Base-by-base conservation (phyloP, 306 rosid genomes). In the Ceratonia siliqua region DNA sequence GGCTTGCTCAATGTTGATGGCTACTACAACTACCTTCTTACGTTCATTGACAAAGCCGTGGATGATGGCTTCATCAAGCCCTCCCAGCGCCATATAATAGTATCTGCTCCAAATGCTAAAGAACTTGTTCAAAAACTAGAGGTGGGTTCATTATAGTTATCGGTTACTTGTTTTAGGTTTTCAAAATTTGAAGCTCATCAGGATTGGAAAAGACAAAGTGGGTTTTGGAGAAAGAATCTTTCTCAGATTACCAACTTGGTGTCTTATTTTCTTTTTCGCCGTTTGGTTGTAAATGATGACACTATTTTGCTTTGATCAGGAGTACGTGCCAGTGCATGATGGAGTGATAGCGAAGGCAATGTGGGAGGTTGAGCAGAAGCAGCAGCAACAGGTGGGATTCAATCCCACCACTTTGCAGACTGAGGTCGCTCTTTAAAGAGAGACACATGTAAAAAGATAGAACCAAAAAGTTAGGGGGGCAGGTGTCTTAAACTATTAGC, bases 61-160 rank as follows among this genome's bases (percentile, higher is more conserved):
- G 91, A 87, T 62, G 87, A 87, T 70, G 91, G 91, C n/a, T 87
- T 87, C 75, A 87, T 87, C 46, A 68, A 71, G 79, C 87, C 91
- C 8, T 82, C 89, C 20, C 89, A 84, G 68, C 85, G 87, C 52
- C 67, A 81, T 46, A 87, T 87, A 72, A 82, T 87, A 14, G 89
- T 87, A 59, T 82, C 89, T 2, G 87, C 91, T 3, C 82, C 85
- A 21, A 84, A 42, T 66, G 89, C 89, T 62, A 79, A 85, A 78
- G 91, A 84, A 46, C 91, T 87, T 62, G 84, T 87, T 43, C 85
- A 84, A 17, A 87, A 87, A 62, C 91, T 87, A 11, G 91, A 87
- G 91, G 91, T 82, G 57, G 30, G 67, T 27, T 52, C 49, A 18
- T 35, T 14, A 43, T 28, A 28, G n/a, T n/a, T 4, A 28, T 36